These are phyloP conservation scores for Sclerotinia minor DNA, from an alignment of 2,329 filamentous ascomycete genomes.

Conservation along the genomic window DNA sequence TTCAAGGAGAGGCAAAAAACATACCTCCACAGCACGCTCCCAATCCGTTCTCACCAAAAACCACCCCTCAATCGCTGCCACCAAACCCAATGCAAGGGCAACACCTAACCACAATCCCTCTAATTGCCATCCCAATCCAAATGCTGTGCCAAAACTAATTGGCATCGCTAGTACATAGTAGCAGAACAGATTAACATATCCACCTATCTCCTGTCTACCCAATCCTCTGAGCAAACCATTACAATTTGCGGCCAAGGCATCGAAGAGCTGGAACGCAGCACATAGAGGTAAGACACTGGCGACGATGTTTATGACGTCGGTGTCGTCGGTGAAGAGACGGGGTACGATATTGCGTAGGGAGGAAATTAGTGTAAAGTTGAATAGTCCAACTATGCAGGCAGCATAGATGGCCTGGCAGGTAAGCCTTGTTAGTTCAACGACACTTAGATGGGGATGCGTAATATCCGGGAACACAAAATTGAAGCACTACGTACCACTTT, in stretches of 20 bases:
- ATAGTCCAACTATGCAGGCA: constrained; percentile 69
- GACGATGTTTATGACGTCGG: constrained; percentile 67
- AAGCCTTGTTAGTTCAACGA: constrained; percentile 14
- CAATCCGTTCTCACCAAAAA: constrained; percentile 58
- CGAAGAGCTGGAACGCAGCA: constrained; percentile 87
- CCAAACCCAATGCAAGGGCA: constrained; percentile 58
- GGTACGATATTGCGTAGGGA: constrained; percentile 72
- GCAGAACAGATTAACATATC: constrained; percentile 80
- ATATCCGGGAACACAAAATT: neutral
- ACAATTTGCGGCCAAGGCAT: constrained; percentile 74
- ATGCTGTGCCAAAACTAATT: constrained; percentile 74
- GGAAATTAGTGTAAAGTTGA: constrained; percentile 73
- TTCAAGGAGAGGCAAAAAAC: neutral
- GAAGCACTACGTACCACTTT: constrained; percentile 53
- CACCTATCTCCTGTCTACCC: constrained; percentile 84
- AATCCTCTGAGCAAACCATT: constrained; percentile 85
- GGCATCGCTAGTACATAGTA: constrained; percentile 89
- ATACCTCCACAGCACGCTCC: constrained; percentile 55
- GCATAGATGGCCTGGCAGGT: constrained; percentile 55
- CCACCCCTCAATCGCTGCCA: constrained; percentile 55
- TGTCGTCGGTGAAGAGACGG: constrained; percentile 73
- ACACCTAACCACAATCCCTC: constrained; percentile 80
- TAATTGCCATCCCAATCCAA: constrained; percentile 74
- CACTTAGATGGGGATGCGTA: neutral
- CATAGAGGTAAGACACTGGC: constrained; percentile 74